Conservation (phyloP, 1,284 basidiomycete genomes). For the Sporisorium sorghi region DNA sequence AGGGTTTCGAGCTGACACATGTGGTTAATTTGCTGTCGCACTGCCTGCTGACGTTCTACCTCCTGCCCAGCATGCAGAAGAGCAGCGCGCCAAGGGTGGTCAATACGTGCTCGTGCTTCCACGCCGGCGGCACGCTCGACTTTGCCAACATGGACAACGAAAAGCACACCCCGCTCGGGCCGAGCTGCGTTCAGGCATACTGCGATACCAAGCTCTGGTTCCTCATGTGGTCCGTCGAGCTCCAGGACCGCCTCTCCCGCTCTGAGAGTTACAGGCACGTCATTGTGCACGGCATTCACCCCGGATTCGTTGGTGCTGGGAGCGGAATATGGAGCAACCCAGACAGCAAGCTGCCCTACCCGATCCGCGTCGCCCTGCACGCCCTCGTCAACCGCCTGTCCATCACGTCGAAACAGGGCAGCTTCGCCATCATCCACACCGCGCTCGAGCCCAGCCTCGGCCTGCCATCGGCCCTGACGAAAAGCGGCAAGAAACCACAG, state of each 20-base stretch:
- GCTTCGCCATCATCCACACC: conserved; percentile 45
- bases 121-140: conserved; percentile 53
- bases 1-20: conserved; percentile 58
- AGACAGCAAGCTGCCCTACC: conserved; percentile 7
- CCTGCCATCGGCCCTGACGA: conserved; percentile 25
- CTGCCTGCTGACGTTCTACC: conserved; percentile 52
- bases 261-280: conserved; percentile 55
- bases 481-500: conserved; percentile 9
- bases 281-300: conserved; percentile 58
- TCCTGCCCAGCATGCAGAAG: conserved; percentile 50
- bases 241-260: conserved; percentile 52
- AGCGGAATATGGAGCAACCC: conserved; percentile 55
- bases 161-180: conserved; percentile 31
- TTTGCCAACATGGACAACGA: conserved; percentile 62
- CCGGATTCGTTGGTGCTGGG: conserved; percentile 54
- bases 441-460: conserved; percentile 48
- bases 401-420: conserved; percentile 49
- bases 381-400: conserved; percentile 10
- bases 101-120: conserved; percentile 61
- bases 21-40: conserved; percentile 59
- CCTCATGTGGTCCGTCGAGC: conserved; percentile 60
- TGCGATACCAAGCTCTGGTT: conserved; percentile 58
- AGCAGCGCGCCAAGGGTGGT: conserved; percentile 49
- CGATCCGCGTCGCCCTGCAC: conserved; percentile 11
- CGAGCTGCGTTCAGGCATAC: conserved; percentile 48